Base-by-base conservation (phyloP, 805 yeast species). In the Groenewaldozyma salmanticensis region DNA sequence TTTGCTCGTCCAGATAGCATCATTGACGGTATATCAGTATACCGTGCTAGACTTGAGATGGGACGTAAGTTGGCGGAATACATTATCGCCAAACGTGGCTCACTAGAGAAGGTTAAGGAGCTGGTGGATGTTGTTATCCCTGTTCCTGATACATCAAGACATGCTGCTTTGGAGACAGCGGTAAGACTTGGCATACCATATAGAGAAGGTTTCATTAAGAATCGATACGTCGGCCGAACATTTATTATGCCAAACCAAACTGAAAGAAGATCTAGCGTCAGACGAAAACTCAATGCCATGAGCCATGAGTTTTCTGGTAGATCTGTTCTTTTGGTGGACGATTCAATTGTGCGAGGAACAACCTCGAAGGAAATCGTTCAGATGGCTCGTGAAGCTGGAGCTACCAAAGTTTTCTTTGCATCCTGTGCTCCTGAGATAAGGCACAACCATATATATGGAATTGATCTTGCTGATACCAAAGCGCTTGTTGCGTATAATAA, bases 341-440 rank as follows among this genome's bases (percentile, higher is more conserved):
- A 92, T 63, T 86, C 96, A 21, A 90, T 92, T 50, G 98, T 92
- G 6, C 78, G 98, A 60, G 98, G 98, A 48, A 92, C 98, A 17
- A 92, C 98, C 2, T 87, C 96, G 4, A 82, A 77, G 60, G 98
- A 92, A 66, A 92, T 92, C 50, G 94, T 92, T 27, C 81, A 79
- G 51, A 92, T 92, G 98, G 98, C 98, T n/a, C 75, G 82, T 53
- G 98, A 92, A 62, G 95, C 97, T 4, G 98, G 98, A 44, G 98
- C 98, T 35, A 79, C 75, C 46, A 81, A 78, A 53, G 98, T 92
- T n/a, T 90, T 76, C 60, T 81, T 92, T 61, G 98, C 98, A 0
- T 84, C 95, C 20, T 92, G 96, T 57, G 94, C 98, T 13, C 98
- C 98, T 21, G 94, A 96, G n/a, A 92, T 92, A 54, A 77, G 98